These are phyloP conservation scores for Acacia concinna DNA, from an alignment of 331 rosid species.

Conservation along the genomic window DNA sequence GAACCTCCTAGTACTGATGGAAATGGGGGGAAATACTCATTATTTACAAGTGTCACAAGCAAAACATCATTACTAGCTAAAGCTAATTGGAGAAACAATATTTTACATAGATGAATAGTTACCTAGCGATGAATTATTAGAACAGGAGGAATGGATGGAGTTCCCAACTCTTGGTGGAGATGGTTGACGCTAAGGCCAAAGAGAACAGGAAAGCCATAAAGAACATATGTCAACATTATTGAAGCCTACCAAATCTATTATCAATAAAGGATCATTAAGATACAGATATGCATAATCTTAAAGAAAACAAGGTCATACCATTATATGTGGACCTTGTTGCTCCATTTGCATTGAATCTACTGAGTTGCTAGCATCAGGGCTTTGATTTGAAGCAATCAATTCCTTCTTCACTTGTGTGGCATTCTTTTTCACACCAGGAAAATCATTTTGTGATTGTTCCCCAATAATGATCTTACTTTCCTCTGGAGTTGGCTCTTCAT, in stretches of 20 bases:
- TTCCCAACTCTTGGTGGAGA: constrained; percentile 34
- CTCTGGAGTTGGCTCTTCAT: constrained; percentile 32
- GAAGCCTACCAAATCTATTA: constrained; percentile 2
- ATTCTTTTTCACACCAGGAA: constrained; percentile 32
- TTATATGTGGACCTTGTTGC: constrained; percentile 48
- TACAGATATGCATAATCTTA: constrained; percentile 12
- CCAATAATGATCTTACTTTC: constrained; percentile 28
- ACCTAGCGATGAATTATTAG: constrained; percentile 40
- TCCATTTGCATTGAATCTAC: constrained; percentile 41
- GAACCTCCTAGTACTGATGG: background rate
- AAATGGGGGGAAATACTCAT: background rate
- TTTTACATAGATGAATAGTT: constrained; percentile 51
- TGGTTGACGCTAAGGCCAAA: constrained; percentile 51
- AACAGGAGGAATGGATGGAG: constrained; percentile 38
- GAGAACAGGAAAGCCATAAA: constrained; percentile 40
- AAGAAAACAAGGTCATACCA: constrained; percentile 52
- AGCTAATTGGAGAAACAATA: background rate
- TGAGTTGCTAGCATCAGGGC: constrained; percentile 31
- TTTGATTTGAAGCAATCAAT: constrained; percentile 5
- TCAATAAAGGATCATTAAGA: constrained; percentile 7
- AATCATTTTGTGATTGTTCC: constrained; percentile 43
- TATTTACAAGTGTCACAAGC: background rate
- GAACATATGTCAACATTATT: constrained; percentile 47
- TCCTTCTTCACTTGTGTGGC: constrained; percentile 22
- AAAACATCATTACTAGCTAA: background rate